Evolutionary conservation across 2,329 filamentous ascomycete genomes (phyloP), one percentile per base, ranked within the genome.

Genomic region (Monosporascus sp.): DNA sequence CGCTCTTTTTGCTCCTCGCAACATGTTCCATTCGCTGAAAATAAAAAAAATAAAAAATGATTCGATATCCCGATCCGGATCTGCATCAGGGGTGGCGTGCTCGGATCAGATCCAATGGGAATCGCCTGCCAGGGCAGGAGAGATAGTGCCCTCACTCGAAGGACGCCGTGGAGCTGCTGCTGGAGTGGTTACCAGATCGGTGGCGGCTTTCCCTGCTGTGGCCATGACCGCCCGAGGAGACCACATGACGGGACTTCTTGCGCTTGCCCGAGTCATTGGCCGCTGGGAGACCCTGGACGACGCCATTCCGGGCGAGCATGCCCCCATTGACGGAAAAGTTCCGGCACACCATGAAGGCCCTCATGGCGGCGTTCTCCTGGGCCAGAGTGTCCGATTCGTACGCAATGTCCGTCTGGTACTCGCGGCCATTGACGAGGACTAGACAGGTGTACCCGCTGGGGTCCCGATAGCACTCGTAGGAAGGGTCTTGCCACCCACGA

Each of bases 321-420:
- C 93, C 93, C 65, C 95, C 91, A 69, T 96, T 97, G 71, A 95
- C 89, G 52, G 91, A 96, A 75, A 97, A 97, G 79, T 96, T 96
- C 60, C 91, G 88, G 78, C 93, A 97, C 62, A 97, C 94, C 84
- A 96, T 93, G 74, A 96, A 97, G 54, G 93, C 93, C 58, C 91
- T 88, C 83, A 95, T 95, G 56, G 93, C 93, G 26, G 93, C 93
- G 65, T 93, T 94, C 72, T 97, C 92, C 68, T 91, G 89, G 47
- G 93, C 93, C 60, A 96, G 79, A 48, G 82, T 78, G 69, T 93
- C 89, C 58, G 87, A 89, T 69, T 89, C 85, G 74, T 94, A 96
- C 59, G 87, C 82, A 38, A 88, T 81, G 70, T 96, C 91, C 44
- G 92, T 96, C 70, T 92, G 90, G 76, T 97, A 97, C 77, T 96